Evolutionary conservation across 495 filamentous ascomycete genomes (phyloP).

Genomic region (Trypethelium eluteriae): DNA sequence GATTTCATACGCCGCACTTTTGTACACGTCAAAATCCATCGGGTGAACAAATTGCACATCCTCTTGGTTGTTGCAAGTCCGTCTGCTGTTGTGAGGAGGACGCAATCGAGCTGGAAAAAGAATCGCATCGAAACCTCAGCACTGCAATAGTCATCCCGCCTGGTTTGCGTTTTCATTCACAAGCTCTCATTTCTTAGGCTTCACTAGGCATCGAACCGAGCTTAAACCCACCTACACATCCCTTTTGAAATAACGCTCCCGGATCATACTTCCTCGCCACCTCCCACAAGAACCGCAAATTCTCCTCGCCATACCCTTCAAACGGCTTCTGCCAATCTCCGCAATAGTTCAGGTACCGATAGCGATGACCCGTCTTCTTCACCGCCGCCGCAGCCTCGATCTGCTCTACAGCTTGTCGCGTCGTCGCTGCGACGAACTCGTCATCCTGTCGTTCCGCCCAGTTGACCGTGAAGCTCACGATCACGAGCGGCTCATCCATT

Average conservation of each 20-base stretch:
- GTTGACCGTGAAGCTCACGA: conserved; percentile 32
- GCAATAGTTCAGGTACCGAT: conserved; percentile 40
- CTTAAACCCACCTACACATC: not conserved
- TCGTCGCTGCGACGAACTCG: conserved; percentile 28
- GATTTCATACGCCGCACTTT: too few species aligned
- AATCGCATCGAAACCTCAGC: too few species aligned
- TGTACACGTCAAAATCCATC: too few species aligned
- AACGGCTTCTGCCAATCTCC: conserved; percentile 40
- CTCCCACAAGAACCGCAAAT: conserved; percentile 32
- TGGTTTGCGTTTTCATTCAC: too few species aligned
- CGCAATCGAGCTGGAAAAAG: too few species aligned
- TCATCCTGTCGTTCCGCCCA: conserved; percentile 31
- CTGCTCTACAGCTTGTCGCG: conserved; percentile 25
- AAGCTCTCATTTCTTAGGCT: not conserved
- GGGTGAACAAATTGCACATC: too few species aligned
- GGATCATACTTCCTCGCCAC: conserved; percentile 46
- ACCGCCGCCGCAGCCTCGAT: conserved; percentile 30
- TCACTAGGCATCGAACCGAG: not conserved
- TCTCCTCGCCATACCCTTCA: conserved; percentile 43
- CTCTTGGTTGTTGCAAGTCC: too few species aligned
- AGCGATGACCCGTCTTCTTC: conserved; percentile 29
- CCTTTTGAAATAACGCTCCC: conserved; percentile 42
- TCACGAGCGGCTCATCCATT: conserved; percentile 28
- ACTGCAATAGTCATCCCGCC: too few species aligned
- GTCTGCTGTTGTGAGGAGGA: too few species aligned